A percentile compares a stretch with the other conserved stretches of the same genome.
Evolutionary conservation across 331 rosid species (phyloP).

Genomic region (Cydonia oblonga): DNA sequence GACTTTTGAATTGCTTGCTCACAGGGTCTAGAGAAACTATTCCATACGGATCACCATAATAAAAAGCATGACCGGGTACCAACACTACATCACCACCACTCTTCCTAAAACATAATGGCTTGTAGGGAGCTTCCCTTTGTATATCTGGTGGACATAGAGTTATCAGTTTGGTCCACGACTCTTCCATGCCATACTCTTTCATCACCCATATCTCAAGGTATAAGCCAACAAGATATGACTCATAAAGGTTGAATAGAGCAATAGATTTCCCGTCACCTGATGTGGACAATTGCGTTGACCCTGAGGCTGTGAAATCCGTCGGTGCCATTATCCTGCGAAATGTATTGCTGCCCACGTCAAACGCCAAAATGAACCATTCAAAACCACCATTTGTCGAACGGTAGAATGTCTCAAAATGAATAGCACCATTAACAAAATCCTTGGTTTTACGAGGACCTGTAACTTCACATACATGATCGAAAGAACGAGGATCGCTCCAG

Average conservation of each 20-base stretch:
- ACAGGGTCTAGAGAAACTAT: background rate
- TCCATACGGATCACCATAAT: background rate
- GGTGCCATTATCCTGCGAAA: slow-evolving; percentile 15
- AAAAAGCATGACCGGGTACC: background rate
- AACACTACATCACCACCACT: background rate
- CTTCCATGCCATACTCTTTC: background rate
- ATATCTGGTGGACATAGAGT: background rate
- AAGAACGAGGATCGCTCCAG: slow-evolving; percentile 3
- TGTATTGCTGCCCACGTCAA: slow-evolving; percentile 4
- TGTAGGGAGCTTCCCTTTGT: background rate
- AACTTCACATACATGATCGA: background rate
- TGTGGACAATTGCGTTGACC: background rate
- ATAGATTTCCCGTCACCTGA: background rate
- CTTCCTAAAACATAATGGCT: background rate
- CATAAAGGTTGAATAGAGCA: background rate
- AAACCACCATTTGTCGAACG: background rate
- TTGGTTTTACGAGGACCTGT: background rate
- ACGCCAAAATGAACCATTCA: slow-evolving; percentile 11
- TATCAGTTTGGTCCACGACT: background rate
- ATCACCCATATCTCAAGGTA: background rate
- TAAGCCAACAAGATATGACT: too few relatives aligned
- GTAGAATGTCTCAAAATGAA: slow-evolving; percentile 14
- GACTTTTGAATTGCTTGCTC: background rate
- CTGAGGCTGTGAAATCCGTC: background rate
- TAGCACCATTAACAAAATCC: slow-evolving; percentile 5